Evolutionary conservation across 129 eudicot genomes (phyloP), one percentile per base, ranked within the genome.

Genomic region (Flaveria linearis): DNA sequence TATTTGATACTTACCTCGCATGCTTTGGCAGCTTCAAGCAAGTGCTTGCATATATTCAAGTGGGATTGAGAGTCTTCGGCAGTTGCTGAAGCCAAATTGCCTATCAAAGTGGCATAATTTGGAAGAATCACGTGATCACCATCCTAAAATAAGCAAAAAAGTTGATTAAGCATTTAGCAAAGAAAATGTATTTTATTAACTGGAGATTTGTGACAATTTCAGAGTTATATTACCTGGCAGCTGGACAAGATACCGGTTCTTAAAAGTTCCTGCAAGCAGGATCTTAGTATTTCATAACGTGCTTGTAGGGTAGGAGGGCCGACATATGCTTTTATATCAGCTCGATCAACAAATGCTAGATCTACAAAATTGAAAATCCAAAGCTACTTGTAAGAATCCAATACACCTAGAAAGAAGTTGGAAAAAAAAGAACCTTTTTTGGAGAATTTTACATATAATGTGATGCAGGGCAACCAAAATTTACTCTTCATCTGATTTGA

Each of bases 241-340:
- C 78, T 80, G 51, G 88, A 87, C 73, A 94, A 80, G 68, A 94
- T 91, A 81, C 97, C 90, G 5, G 93, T 80, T 70, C 99, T 73
- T 60, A 94, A 74, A 63, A 94, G 99, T 86, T 94, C 99, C 65
- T 84, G 93, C 68, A 94, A 72, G 76, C 96, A 94, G 33, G 99
- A 94, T 71, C 90, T 75, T 62, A 94, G 88, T 77, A 94, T 94
- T 76, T 94, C 96, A 76, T 94, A 94, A 39, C 97, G 96, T 80
- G 99, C 97, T 82, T 91, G 93, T 76, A 91, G 85, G 62, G 99
- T 91, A 76, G 99, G 97, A 74, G 99, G 99, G 16, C 99, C 99
- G 22, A 94, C 96, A 16, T 94, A 94, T 18, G 99, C 99, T 87
- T 94, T 94, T 64, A 94, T 94, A 87, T 94, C 99, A 39, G 99